Percentiles rank a stretch among this genome's conserved stretches.
These are phyloP conservation scores for Colletotrichum phormii DNA, from an alignment of 2,329 filamentous ascomycete genomes.

Conservation along the genomic window DNA sequence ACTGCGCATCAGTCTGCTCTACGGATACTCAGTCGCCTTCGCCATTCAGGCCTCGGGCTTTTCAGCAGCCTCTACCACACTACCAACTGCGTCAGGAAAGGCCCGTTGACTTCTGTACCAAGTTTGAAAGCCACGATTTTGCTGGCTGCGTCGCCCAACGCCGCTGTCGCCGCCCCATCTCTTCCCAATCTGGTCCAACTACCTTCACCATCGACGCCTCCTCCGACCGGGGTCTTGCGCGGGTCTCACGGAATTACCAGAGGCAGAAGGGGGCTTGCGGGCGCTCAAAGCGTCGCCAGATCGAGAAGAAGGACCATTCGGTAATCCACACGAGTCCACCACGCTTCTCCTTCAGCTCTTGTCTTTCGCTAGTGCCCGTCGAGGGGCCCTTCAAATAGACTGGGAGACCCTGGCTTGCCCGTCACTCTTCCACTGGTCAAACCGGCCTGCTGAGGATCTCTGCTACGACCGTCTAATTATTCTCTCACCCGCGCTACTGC, in stretches of 20 bases:
- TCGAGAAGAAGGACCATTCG: constrained; percentile 22
- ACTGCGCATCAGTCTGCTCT: not conserved
- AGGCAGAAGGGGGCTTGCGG: constrained; percentile 24
- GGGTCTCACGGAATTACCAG: constrained; percentile 29
- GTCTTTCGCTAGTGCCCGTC: constrained; percentile 11
- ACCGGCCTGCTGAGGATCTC: constrained; percentile 9
- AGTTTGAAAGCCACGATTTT: constrained; percentile 22
- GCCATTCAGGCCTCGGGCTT: not conserved
- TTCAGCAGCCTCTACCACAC: not conserved
- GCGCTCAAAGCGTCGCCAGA: constrained; percentile 26
- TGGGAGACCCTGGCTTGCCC: constrained; percentile 22
- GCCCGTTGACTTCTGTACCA: constrained; percentile 5
- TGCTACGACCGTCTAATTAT: constrained; percentile 25
- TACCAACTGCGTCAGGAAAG: constrained; percentile 26
- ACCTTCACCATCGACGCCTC: constrained; percentile 31
- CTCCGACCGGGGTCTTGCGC: constrained; percentile 13
- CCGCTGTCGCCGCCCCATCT: not conserved
- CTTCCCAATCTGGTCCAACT: constrained; percentile 5
- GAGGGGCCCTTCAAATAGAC: constrained; percentile 28
- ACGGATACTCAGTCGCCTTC: not conserved
- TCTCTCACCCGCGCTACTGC: constrained; percentile 31
- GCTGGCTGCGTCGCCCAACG: constrained; percentile 3
- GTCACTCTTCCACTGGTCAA: not conserved
- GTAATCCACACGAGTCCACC: constrained; percentile 21
- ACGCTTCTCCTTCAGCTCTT: constrained; percentile 22